Percentiles rank a stretch among this genome's conserved stretches.
Conservation (phyloP, 208 protist genomes). For the Tritrichomonas musculus region DNA sequence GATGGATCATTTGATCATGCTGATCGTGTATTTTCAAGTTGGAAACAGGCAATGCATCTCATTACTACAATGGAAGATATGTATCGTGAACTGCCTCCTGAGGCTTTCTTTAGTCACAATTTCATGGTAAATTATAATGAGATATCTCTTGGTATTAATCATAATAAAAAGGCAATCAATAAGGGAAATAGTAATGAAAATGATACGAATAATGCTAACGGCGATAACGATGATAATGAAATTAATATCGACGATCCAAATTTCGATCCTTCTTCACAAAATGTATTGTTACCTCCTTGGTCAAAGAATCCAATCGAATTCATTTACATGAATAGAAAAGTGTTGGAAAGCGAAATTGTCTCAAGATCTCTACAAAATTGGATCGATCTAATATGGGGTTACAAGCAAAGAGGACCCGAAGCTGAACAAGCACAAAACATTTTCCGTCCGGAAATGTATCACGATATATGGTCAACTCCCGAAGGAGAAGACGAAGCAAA, state of each 20-base stretch:
- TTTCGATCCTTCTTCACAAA: no score
- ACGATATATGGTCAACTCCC: background rate
- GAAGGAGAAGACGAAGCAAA: background rate
- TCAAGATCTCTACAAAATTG: background rate
- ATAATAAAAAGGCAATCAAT: background rate
- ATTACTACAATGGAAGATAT: background rate
- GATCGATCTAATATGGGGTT: constrained; percentile 30
- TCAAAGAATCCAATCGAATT: background rate
- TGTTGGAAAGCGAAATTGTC: constrained; percentile 19
- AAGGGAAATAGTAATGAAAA: no score
- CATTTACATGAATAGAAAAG: background rate
- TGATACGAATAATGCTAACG: no score
- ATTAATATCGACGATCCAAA: no score
- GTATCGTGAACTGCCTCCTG: constrained; percentile 53
- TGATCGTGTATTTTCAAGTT: background rate
- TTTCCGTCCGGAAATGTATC: background rate
- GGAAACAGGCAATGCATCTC: background rate
- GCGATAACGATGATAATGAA: no score
- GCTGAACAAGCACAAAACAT: background rate
- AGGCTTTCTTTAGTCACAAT: constrained; percentile 59
- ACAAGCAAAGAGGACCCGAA: background rate
- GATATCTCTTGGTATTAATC: constrained; percentile 46
- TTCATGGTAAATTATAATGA: constrained; percentile 51
- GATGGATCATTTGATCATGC: background rate
- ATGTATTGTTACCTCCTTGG: background rate